These are phyloP conservation scores for Paxillus rubicundulus DNA, from an alignment of 768 basidiomycete species.

Conservation along the genomic window DNA sequence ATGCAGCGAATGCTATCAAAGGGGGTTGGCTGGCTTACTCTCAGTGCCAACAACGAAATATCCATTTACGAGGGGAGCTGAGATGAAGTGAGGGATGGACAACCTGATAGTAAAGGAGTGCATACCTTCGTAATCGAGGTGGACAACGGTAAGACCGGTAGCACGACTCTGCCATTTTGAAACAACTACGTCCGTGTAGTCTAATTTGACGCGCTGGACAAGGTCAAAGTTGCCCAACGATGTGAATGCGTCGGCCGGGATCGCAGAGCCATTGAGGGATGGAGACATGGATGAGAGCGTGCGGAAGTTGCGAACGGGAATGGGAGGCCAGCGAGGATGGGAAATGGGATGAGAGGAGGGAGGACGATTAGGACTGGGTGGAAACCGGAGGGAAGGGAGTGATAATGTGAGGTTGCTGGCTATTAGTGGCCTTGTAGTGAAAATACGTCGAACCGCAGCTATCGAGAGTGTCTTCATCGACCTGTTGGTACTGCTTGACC, in stretches of 20 bases:
- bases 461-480: constrained; percentile 39
- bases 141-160: constrained; percentile 87
- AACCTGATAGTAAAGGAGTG: constrained; percentile 2
- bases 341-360: constrained; percentile 6
- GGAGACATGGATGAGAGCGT: constrained; percentile 30
- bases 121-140: constrained; percentile 86
- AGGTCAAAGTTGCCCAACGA: constrained; percentile 81
- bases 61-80: constrained; percentile 86
- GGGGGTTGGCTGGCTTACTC: constrained; percentile 47
- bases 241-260: constrained; percentile 19
- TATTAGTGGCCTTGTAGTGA: constrained; percentile 11
- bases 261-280: constrained; percentile 18
- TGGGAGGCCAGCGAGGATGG: constrained; percentile 1
- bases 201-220: constrained; percentile 69
- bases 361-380: background rate
- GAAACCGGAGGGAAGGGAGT: background rate
- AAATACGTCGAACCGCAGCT: constrained; percentile 11
- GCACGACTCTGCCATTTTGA: constrained; percentile 87
- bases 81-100: constrained; percentile 14
- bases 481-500: constrained; percentile 2
- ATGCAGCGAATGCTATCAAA: background rate
- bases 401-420: constrained; percentile 9
- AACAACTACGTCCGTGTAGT: constrained; percentile 73
- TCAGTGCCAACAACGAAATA: constrained; percentile 90
- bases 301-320: constrained; percentile 5